A percentile compares a stretch with the other conserved stretches of the same genome.
Conservation (phyloP, 352 stramenopile genomes). For the Phytophthora chlamydospora region DNA sequence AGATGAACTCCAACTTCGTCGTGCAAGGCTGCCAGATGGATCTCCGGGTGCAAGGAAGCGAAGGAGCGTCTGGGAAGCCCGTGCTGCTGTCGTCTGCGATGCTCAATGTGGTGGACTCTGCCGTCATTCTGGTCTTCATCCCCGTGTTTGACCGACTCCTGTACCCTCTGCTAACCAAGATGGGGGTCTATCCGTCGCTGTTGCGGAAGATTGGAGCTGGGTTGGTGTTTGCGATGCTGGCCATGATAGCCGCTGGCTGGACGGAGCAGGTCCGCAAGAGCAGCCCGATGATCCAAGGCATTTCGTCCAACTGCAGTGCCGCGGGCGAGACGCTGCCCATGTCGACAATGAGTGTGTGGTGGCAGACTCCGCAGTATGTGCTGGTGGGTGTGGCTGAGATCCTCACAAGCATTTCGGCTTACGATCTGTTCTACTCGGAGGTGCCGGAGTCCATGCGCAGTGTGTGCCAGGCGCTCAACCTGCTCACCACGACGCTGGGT, state of each 20-base stretch:
- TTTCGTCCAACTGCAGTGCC: constrained; percentile 81
- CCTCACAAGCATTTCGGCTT: constrained; percentile 89
- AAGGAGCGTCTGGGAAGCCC: constrained; percentile 21
- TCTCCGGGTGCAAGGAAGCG: constrained; percentile 58
- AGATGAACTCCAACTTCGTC: constrained; percentile 87
- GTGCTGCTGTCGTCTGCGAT: constrained; percentile 86
- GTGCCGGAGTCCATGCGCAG: constrained; percentile 91
- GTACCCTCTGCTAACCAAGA: constrained; percentile 73
- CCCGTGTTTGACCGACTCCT: constrained; percentile 87
- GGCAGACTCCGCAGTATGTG: constrained; percentile 92
- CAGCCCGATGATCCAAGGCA: constrained; percentile 45
- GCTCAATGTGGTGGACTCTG: constrained; percentile 87
- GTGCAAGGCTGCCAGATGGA: constrained; percentile 93
- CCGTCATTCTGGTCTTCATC: constrained; percentile 91
- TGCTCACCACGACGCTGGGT: constrained; percentile 90
- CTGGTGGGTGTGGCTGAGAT: constrained; percentile 91
- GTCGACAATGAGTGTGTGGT: constrained; percentile 88
- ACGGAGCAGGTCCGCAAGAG: constrained; percentile 81
- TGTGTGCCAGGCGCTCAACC: constrained; percentile 90
- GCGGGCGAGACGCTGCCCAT: constrained; percentile 69
- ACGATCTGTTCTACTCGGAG: constrained; percentile 94
- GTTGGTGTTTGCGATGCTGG: constrained; percentile 78
- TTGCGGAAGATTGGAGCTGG: constrained; percentile 90
- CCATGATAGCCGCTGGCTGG: constrained; percentile 74
- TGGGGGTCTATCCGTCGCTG: constrained; percentile 77